A percentile compares a stretch with the other conserved stretches of the same genome.
phyloP scores from a whole-genome alignment of 2,329 filamentous ascomycete genomes.

The Stromatinia cepivora region DNA sequence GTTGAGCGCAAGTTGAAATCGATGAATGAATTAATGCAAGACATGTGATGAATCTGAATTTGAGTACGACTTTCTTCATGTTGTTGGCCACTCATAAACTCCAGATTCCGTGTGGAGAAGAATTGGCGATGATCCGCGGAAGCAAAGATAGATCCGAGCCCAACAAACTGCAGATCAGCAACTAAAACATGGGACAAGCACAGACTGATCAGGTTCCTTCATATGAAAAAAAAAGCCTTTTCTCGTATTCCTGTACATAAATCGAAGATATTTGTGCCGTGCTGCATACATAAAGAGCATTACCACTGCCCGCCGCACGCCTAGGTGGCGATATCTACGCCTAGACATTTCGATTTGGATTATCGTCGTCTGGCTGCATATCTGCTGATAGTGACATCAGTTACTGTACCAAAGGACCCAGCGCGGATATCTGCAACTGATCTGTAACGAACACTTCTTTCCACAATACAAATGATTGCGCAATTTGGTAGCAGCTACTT shows the following conservation, averaged over 20 bases:
- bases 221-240: not conserved
- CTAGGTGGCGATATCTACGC: not conserved
- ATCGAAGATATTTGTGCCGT: not conserved
- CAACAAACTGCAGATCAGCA: not conserved
- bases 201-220: not conserved
- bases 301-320: not conserved
- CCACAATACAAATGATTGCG: not conserved
- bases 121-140: conserved; percentile 1
- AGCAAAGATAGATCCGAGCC: conserved; percentile 1
- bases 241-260: not conserved
- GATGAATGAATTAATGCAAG: not conserved
- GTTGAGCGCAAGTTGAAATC: not conserved
- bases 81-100: not conserved
- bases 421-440: not conserved
- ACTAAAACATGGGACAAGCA: conserved; percentile 2
- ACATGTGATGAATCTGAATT: not conserved
- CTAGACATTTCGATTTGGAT: not conserved
- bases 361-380: not conserved
- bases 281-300: not conserved
- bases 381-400: not conserved
- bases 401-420: not conserved
- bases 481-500: not conserved
- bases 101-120: not conserved
- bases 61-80: not conserved
- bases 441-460: not conserved